These are phyloP conservation scores for Trichoderma cornu-damae DNA, from an alignment of 2,329 filamentous ascomycete genomes.

Conservation along the genomic window DNA sequence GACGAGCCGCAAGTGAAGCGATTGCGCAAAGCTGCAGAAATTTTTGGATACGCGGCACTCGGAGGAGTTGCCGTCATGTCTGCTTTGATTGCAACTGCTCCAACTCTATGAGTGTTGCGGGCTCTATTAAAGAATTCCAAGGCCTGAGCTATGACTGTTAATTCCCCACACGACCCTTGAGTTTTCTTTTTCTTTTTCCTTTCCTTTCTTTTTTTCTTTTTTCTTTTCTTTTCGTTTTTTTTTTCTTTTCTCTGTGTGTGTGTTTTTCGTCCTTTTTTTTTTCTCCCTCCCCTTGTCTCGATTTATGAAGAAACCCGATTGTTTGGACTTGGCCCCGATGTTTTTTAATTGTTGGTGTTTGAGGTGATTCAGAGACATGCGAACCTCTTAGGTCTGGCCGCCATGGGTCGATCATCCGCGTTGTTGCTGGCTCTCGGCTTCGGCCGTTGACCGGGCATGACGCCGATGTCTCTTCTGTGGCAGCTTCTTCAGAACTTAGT, in stretches of 20 bases:
- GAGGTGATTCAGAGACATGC: neutral
- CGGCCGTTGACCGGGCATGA: neutral
- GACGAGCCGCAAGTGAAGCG: slow-evolving; percentile 28
- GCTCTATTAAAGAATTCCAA: neutral
- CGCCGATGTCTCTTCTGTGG: neutral
- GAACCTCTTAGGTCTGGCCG: neutral
- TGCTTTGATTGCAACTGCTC: slow-evolving; percentile 37
- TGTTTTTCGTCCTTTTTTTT: neutral
- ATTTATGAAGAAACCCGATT: neutral
- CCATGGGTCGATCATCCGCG: neutral
- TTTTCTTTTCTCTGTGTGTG: neutral
- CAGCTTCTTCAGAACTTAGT: neutral
- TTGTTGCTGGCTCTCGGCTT: neutral
- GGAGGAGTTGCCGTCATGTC: slow-evolving; percentile 38
- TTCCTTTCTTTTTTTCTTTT: too few species aligned
- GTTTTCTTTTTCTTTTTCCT: neutral
- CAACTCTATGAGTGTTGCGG: slow-evolving; percentile 22
- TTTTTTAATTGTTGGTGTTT: neutral
- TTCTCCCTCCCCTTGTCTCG: neutral
- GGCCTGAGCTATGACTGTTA: neutral
- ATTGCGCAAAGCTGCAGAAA: slow-evolving; percentile 34
- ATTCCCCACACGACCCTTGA: neutral
- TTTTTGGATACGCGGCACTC: slow-evolving; percentile 34
- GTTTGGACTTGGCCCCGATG: neutral
- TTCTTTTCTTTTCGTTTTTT: too few species aligned